Evolutionary conservation across 176 grass and related monocot species (phyloP).

Genomic region (Carex littledalei): DNA sequence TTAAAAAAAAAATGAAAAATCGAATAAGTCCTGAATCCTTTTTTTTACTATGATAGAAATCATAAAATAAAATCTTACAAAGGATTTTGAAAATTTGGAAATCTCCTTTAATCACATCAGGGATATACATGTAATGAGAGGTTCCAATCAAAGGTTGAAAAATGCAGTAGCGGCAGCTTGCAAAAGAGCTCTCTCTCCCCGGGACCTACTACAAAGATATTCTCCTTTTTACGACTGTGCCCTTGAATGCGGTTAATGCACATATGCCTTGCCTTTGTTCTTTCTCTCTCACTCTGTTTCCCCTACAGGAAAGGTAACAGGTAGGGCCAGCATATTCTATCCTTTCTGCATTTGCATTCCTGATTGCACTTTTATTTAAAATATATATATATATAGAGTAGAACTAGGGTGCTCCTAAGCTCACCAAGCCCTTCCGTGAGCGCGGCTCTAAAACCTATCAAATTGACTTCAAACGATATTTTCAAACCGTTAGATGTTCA

Average conservation of each 20-base stretch:
- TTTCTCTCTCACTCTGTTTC: not conserved
- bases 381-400: too few species aligned
- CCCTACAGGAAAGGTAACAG: not conserved
- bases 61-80: too few species aligned
- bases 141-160: not conserved
- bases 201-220: not conserved
- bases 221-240: not conserved
- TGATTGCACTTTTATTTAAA: too few species aligned
- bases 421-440: too few species aligned
- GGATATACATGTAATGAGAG: not conserved
- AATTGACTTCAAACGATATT: too few species aligned
- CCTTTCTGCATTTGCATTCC: not conserved
- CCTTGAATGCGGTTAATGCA: not conserved
- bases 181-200: not conserved
- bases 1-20: too few species aligned
- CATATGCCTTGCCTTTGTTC: conserved; percentile 24
- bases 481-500: too few species aligned
- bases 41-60: too few species aligned
- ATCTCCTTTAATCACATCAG: not conserved
- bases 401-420: too few species aligned
- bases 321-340: not conserved
- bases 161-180: not conserved
- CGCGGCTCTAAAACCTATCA: too few species aligned
- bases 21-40: too few species aligned
- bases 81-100: not conserved